phyloP scores from a whole-genome alignment of 768 basidiomycete species.

The Gymnopilus dilepis region DNA sequence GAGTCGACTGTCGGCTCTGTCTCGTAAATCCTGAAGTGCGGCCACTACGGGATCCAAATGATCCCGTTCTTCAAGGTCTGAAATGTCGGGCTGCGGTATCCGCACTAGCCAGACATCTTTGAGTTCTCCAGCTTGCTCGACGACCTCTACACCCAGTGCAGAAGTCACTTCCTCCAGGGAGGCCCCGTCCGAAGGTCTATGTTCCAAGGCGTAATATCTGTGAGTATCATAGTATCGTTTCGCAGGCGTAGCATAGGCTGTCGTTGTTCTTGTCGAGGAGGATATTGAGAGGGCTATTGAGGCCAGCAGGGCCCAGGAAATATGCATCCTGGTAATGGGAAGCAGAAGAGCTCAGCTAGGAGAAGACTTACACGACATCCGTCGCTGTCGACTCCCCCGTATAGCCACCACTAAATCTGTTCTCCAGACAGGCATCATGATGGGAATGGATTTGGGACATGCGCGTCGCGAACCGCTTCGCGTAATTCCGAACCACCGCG shows the following conservation, averaged over 20 bases:
- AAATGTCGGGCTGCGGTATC: constrained; percentile 41
- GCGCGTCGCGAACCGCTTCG: not conserved
- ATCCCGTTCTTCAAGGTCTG: constrained; percentile 35
- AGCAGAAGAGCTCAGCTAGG: constrained; percentile 10
- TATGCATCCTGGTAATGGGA: constrained; percentile 28
- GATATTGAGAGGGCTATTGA: constrained; percentile 21
- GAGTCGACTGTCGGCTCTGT: constrained; percentile 35
- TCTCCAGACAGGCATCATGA: constrained; percentile 17
- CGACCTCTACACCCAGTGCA: constrained; percentile 77
- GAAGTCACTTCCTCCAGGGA: constrained; percentile 62
- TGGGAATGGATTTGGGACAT: constrained; percentile 10
- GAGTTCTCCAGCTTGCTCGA: constrained; percentile 87
- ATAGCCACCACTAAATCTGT: constrained; percentile 22
- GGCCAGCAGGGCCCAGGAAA: constrained; percentile 29
- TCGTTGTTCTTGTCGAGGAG: constrained; percentile 8
- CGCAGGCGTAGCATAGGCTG: constrained; percentile 41
- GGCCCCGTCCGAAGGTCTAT: constrained; percentile 50
- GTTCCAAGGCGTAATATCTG: constrained; percentile 84
- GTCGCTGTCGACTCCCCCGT: constrained; percentile 16
- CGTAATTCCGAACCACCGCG: not conserved
- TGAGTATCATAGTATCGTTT: constrained; percentile 64
- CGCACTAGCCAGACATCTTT: constrained; percentile 84
- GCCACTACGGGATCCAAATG: constrained; percentile 55
- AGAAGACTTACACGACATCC: constrained; percentile 19
- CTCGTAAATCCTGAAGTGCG: constrained; percentile 50